phyloP scores from a whole-genome alignment of 2,329 filamentous ascomycete species.

The Fusarium nematophilum region DNA sequence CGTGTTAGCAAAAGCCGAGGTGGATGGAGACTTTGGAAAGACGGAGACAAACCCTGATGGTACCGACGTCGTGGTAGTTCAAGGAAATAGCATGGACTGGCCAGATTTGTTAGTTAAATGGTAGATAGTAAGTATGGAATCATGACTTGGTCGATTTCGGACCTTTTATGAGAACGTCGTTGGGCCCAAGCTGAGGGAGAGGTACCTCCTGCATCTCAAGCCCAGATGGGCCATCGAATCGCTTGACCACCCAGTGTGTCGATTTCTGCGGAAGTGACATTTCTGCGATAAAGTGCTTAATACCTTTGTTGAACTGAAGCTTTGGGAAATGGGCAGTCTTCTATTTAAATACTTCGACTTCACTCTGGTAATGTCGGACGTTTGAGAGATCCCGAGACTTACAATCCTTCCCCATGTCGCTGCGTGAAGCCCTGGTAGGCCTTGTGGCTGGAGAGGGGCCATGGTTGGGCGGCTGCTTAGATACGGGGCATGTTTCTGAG shows the following conservation, averaged over 20 bases:
- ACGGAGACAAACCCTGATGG: slow-evolving; percentile 8
- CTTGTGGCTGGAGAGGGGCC: too few species aligned
- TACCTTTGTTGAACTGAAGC: neutral
- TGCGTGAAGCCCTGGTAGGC: too few species aligned
- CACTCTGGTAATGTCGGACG: too few species aligned
- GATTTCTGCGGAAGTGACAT: neutral
- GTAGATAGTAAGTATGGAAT: too few species aligned
- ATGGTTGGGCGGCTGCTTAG: too few species aligned
- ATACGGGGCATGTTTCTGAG: too few species aligned
- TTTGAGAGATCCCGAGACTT: too few species aligned
- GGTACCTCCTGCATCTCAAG: neutral
- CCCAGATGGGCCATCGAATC: neutral
- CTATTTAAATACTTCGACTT: too few species aligned
- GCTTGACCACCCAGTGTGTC: neutral
- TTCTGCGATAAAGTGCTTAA: neutral
- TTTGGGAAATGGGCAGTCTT: too few species aligned
- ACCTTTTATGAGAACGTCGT: too few species aligned
- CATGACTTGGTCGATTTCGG: too few species aligned
- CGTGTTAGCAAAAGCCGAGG: neutral
- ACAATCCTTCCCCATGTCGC: too few species aligned
- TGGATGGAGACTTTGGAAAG: neutral
- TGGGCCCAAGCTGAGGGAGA: neutral
- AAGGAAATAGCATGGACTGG: slow-evolving; percentile 17
- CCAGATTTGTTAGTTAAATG: neutral
- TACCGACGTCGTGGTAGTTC: slow-evolving; percentile 17